Evolutionary conservation across 1,284 basidiomycete species (phyloP).

Genomic region (Thelephora terrestris): DNA sequence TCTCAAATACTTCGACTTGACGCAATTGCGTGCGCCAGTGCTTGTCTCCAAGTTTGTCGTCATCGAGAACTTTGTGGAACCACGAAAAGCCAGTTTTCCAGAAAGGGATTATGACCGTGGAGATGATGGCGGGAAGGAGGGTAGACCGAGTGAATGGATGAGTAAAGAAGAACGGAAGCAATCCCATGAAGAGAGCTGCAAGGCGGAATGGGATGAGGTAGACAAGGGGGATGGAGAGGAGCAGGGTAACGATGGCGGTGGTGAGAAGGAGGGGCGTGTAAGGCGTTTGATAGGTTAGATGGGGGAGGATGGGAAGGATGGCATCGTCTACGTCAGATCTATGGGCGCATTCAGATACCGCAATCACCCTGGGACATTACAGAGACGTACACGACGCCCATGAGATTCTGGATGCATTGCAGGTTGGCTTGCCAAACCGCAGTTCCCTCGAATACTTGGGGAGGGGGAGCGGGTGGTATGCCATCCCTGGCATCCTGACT

Average conservation of each 20-base stretch:
- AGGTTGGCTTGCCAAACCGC: conserved; percentile 70
- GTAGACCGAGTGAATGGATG: conserved; percentile 36
- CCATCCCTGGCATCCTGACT: conserved; percentile 12
- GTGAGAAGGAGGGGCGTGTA: conserved; percentile 46
- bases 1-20: conserved; percentile 69
- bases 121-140: conserved; percentile 19
- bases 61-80: conserved; percentile 40
- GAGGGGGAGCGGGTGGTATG: conserved; percentile 26
- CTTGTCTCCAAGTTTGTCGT: conserved; percentile 52
- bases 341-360: background rate
- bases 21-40: conserved; percentile 53
- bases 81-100: conserved; percentile 15
- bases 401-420: conserved; percentile 72
- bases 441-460: conserved; percentile 39
- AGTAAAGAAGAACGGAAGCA: conserved; percentile 39
- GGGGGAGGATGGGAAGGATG: conserved; percentile 24
- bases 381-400: conserved; percentile 55
- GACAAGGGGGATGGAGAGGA: conserved; percentile 38
- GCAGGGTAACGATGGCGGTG: conserved; percentile 31
- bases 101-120: conserved; percentile 14
- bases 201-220: conserved; percentile 46
- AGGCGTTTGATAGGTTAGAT: conserved; percentile 40
- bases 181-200: conserved; percentile 44
- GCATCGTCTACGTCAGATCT: conserved; percentile 37
- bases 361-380: background rate